Conservation (phyloP, 1,284 basidiomycete species). For the Melampsora occidentalis region DNA sequence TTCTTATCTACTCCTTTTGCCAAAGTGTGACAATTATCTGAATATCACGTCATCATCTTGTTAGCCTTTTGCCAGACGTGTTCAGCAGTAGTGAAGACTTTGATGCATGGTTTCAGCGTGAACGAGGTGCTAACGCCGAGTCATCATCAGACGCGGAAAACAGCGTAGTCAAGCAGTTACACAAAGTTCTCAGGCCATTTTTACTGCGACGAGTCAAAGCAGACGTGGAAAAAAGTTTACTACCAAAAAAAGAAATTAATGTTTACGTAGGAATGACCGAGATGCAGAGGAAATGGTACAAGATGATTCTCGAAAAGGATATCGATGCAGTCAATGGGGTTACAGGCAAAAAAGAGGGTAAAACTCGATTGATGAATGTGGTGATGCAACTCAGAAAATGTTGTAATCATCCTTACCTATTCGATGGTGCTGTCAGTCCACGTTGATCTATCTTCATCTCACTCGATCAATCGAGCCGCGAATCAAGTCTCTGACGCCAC, state of each 20-base stretch:
- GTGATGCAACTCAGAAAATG: slow-evolving; percentile 81
- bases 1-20: not conserved
- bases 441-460: not conserved
- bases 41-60: not conserved
- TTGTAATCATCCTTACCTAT: slow-evolving; percentile 62
- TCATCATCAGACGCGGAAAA: slow-evolving; percentile 53
- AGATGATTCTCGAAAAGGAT: slow-evolving; percentile 90
- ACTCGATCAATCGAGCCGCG: not conserved
- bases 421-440: slow-evolving; percentile 44
- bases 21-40: not conserved
- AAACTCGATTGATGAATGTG: slow-evolving; percentile 95
- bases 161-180: slow-evolving; percentile 85
- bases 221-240: slow-evolving; percentile 92
- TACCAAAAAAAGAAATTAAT: slow-evolving; percentile 99
- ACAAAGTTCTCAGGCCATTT: slow-evolving; percentile 95
- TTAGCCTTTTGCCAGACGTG: slow-evolving; percentile 54
- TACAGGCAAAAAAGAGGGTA: slow-evolving; percentile 96
- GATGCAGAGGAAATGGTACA: slow-evolving; percentile 92
- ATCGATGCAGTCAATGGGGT: slow-evolving; percentile 95
- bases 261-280: slow-evolving; percentile 96
- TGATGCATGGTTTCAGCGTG: slow-evolving; percentile 70
- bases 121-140: slow-evolving; percentile 15
- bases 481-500: not conserved
- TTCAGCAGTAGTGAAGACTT: slow-evolving; percentile 60
- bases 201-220: slow-evolving; percentile 90